These are phyloP conservation scores for Gossypium australe DNA, from an alignment of 345 rosid genomes.

Conservation along the genomic window DNA sequence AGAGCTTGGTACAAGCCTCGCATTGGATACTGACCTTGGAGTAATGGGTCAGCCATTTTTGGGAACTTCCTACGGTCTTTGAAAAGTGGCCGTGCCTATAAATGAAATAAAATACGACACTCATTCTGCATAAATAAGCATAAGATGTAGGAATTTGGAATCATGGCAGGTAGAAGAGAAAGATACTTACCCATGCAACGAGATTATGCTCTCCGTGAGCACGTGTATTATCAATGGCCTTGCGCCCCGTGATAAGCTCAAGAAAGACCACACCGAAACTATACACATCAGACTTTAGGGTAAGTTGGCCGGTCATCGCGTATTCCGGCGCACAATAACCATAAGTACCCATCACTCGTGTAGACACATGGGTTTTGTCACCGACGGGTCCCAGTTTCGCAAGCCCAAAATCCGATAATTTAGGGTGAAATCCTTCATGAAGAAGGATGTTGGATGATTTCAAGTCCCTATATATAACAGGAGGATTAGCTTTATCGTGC, in stretches of 20 bases:
- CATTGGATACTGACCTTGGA: slow-evolving; percentile 89
- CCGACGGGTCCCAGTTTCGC: slow-evolving; percentile 98
- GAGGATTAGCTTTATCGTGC: slow-evolving; percentile 95
- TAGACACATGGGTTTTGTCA: slow-evolving; percentile 95
- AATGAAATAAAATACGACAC: neutral
- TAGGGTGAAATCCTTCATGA: slow-evolving; percentile 84
- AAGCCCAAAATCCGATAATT: slow-evolving; percentile 92
- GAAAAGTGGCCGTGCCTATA: slow-evolving; percentile 91
- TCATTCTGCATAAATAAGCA: neutral
- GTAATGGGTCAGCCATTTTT: slow-evolving; percentile 86
- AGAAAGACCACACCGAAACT: slow-evolving; percentile 98
- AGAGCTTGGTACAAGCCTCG: slow-evolving; percentile 97
- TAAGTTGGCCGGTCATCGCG: slow-evolving; percentile 98
- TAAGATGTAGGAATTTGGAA: neutral
- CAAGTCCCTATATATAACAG: slow-evolving; percentile 91
- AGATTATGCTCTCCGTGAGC: slow-evolving; percentile 91
- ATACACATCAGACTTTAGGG: slow-evolving; percentile 91
- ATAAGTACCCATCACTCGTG: slow-evolving; percentile 98
- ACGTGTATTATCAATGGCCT: slow-evolving; percentile 82
- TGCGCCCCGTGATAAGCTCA: slow-evolving; percentile 94
- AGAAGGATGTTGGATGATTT: slow-evolving; percentile 96
- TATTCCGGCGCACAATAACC: slow-evolving; percentile 99
- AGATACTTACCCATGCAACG: slow-evolving; percentile 81
- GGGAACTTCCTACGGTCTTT: slow-evolving; percentile 96
- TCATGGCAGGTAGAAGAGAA: neutral